Percentiles rank a stretch among this genome's conserved stretches.
Evolutionary conservation across 441 rosid species (phyloP).

Genomic region (Daphne laureola): DNA sequence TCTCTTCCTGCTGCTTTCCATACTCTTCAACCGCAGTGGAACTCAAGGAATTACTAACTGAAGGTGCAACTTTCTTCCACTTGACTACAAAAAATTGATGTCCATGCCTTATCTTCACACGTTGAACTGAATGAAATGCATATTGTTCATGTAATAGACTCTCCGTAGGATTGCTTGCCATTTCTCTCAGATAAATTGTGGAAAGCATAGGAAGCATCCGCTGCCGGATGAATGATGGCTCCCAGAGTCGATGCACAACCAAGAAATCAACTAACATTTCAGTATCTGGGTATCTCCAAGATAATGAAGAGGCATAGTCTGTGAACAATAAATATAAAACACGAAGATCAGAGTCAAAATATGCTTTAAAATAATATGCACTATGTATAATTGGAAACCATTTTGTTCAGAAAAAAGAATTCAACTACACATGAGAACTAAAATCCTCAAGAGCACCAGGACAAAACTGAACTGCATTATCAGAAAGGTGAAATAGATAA

Average conservation of each 20-base stretch:
- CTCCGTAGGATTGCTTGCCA: conserved; percentile 31
- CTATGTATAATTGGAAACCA: not conserved
- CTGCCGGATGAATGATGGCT: conserved; percentile 65
- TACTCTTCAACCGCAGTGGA: conserved; percentile 22
- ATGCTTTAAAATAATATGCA: not conserved
- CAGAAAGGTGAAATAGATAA: not conserved
- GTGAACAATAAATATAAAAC: conserved; percentile 20
- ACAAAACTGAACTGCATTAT: not conserved
- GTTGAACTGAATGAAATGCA: conserved; percentile 72
- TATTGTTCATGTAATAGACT: conserved; percentile 48
- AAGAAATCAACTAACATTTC: conserved; percentile 78
- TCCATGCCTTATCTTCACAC: conserved; percentile 58
- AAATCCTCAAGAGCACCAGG: not conserved
- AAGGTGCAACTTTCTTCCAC: conserved; percentile 57
- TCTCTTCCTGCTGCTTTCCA: conserved; percentile 28
- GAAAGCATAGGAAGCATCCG: conserved; percentile 77
- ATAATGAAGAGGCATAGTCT: conserved; percentile 27
- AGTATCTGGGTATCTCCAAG: conserved; percentile 63
- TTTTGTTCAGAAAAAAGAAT: not conserved
- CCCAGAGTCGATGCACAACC: conserved; percentile 62
- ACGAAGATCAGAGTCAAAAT: conserved; percentile 2
- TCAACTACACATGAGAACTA: not conserved
- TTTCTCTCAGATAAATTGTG: conserved; percentile 66
- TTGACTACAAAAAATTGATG: conserved; percentile 53
- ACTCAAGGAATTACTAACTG: conserved; percentile 14